A percentile compares a stretch with the other conserved stretches of the same genome.
Conservation (phyloP, 306 rosid genomes). For the Urtica urens region DNA sequence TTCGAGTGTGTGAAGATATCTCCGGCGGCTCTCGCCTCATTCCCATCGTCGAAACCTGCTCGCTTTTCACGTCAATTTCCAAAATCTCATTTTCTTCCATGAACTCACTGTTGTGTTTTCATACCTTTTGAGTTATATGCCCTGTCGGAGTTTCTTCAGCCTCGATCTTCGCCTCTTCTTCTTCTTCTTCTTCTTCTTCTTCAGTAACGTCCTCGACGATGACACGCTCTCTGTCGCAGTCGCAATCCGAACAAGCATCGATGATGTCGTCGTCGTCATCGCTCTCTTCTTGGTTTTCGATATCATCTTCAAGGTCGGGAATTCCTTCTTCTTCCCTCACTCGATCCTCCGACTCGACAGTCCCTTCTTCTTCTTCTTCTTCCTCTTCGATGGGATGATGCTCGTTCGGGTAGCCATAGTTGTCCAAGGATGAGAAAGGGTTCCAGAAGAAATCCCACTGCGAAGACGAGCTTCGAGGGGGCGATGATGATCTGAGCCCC, state of each 20-base stretch:
- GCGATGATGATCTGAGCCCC: slow-evolving; percentile 43
- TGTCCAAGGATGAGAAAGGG: slow-evolving; percentile 72
- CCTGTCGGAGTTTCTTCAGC: slow-evolving; percentile 26
- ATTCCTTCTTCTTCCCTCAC: slow-evolving; percentile 69
- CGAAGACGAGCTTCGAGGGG: slow-evolving; percentile 60
- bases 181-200: slow-evolving; percentile 36
- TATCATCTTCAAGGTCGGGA: slow-evolving; percentile 78
- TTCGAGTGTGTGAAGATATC: no score
- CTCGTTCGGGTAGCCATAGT: slow-evolving; percentile 55
- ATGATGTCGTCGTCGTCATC: slow-evolving; percentile 23
- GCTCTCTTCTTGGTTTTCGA: slow-evolving; percentile 42
- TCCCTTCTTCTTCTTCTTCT: slow-evolving; percentile 85
- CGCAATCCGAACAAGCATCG: slow-evolving; percentile 22
- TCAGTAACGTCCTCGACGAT: slow-evolving; percentile 53
- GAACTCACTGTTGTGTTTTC: slow-evolving; percentile 19
- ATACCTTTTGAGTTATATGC: no score
- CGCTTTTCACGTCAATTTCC: no score
- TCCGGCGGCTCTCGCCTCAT: no score
- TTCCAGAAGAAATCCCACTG: slow-evolving; percentile 97
- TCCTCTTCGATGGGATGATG: slow-evolving; percentile 40
- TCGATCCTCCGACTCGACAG: no score
- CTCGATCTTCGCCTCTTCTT: slow-evolving; percentile 31
- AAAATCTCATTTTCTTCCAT: slow-evolving; percentile 21
- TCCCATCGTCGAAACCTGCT: no score
- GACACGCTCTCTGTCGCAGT: slow-evolving; percentile 43